Base-by-base conservation (phyloP, 441 rosid species). In the Eugenia klotzschiana region DNA sequence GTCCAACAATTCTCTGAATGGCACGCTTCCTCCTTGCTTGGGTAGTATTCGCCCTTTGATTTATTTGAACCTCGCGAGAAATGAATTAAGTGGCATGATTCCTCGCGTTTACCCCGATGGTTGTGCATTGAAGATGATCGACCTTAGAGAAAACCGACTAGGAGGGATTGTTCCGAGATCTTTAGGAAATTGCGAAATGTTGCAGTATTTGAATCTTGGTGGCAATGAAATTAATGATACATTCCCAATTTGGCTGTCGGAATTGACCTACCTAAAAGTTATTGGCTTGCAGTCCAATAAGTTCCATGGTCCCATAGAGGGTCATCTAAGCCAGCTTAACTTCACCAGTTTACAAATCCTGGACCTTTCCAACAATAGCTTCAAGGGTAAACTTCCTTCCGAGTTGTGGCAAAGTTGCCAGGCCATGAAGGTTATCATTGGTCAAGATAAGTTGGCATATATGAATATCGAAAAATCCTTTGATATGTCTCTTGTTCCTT, bases 71-170 rank as follows among this genome's bases (percentile, higher is more conserved):
- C 73, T 29, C 0, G 41, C 40, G 0, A 60, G 73, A 7, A 60
- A 60, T 1, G 29, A 27, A 4, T 60, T 60, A 0, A 6, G 18
- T 0, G 73, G 43, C 73, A 60, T 29, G 41, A 60, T 60, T 29
- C 73, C 73, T 29, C 13, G 0, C 1, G 0, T 29, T 8, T 29
- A 29, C 23, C 41, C 0, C 1, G 1, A 29, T 29, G 23, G 3
- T 16, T 60, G 73, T 60, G 2, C 11, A 29, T 7, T 60, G 7
- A 29, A 1, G 73, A 60, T 29, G 23, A 60, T 60, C 4, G 41
- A 60, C 73, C 41, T 29, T 1, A 29, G 41, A 8, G 7, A 29
- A 60, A 60, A 60, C 2, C 43, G 0, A 7, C 41, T 60, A 16
- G 18, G 41, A 16, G 73, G 41, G 12, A 60, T 1, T 60, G 2